A percentile compares a stretch with the other conserved stretches of the same genome.
These are phyloP conservation scores for Annulohypoxylon bovei DNA, from an alignment of 495 filamentous ascomycete species.

Conservation along the genomic window DNA sequence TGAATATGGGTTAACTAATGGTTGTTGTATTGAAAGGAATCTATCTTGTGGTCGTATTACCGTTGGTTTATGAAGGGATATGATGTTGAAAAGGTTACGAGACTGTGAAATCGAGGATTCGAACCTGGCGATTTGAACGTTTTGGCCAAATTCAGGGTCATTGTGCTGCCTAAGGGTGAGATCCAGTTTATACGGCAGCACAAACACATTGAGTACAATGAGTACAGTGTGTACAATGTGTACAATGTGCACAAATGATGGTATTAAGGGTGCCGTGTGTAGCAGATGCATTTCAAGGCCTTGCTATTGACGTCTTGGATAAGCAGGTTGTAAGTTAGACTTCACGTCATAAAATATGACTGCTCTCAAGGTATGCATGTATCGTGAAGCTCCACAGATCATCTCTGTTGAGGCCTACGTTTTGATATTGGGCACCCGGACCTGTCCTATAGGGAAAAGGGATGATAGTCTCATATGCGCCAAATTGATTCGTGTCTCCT, in stretches of 20 bases:
- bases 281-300: neutral
- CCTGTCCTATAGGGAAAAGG: conserved; percentile 6
- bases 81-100: no score
- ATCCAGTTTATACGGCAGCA: no score
- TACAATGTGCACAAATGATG: no score
- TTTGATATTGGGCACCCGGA: conserved; percentile 23
- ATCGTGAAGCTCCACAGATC: conserved; percentile 13
- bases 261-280: neutral
- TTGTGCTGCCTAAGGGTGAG: no score
- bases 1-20: no score
- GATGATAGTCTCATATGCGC: conserved; percentile 41
- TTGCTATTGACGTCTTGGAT: neutral
- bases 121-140: no score
- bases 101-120: no score
- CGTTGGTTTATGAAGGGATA: no score
- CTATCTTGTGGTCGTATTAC: no score
- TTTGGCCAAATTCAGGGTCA: no score
- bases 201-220: neutral
- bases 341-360: conserved; percentile 2
- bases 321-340: neutral
- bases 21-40: no score
- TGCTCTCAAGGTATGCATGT: neutral
- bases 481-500: conserved; percentile 41
- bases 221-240: neutral
- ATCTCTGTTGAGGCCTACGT: conserved; percentile 12